These are phyloP conservation scores for Sporothrix sp. DNA, from an alignment of 2,329 filamentous ascomycete species.

Conservation along the genomic window DNA sequence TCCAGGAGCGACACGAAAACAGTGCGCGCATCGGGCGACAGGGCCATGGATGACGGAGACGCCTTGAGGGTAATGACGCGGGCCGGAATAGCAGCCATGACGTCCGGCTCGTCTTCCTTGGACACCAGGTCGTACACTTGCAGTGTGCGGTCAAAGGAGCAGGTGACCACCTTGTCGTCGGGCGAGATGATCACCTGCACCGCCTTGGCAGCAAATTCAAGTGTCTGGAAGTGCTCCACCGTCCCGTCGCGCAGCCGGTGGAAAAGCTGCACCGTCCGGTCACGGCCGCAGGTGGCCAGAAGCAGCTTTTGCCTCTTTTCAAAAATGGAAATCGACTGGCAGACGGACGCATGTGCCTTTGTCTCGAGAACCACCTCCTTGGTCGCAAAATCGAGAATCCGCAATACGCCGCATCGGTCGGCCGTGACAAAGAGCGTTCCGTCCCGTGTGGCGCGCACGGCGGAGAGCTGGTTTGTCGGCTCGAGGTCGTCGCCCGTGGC, in stretches of 20 bases:
- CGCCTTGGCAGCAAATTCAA: constrained; percentile 86
- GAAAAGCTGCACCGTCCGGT: constrained; percentile 92
- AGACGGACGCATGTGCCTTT: constrained; percentile 79
- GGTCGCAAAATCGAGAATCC: constrained; percentile 54
- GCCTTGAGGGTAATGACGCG: constrained; percentile 75
- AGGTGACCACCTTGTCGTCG: constrained; percentile 68
- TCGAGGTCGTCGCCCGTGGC: constrained; percentile 41
- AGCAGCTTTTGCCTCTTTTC: constrained; percentile 52
- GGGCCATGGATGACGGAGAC: constrained; percentile 74
- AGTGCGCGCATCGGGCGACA: constrained; percentile 51
- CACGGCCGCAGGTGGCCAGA: constrained; percentile 74
- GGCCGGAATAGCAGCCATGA: constrained; percentile 66
- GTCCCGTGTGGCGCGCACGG: constrained; percentile 49
- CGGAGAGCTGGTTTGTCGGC: constrained; percentile 47
- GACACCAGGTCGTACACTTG: constrained; percentile 71
- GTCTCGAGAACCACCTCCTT: constrained; percentile 57
- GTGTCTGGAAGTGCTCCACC: constrained; percentile 77
- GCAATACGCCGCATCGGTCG: constrained; percentile 76
- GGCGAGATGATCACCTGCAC: constrained; percentile 64
- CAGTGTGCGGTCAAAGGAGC: constrained; percentile 78
- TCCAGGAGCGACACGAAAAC: constrained; percentile 52
- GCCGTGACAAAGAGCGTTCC: constrained; percentile 66
- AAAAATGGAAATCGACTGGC: constrained; percentile 69
- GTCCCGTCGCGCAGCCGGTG: constrained; percentile 42
- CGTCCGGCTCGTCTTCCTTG: constrained; percentile 53